Percentiles rank a stretch among this genome's conserved stretches.
phyloP scores from a whole-genome alignment of 805 yeast species.

The Wickerhamomyces pijperi region DNA sequence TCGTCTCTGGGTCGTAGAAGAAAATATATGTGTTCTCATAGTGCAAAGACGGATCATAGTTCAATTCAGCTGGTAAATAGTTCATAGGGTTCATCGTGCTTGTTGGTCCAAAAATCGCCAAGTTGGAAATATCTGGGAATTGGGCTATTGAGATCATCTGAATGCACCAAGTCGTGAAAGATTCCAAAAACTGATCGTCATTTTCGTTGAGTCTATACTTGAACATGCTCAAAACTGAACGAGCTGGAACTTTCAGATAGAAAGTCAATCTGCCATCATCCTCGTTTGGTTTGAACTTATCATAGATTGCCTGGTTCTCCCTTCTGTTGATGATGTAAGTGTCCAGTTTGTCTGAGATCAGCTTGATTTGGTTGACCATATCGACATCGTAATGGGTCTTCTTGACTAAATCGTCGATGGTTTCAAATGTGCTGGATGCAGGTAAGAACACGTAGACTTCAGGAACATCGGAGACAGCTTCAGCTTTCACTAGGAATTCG shows the following conservation, averaged over 20 bases:
- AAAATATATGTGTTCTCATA: conserved; percentile 30
- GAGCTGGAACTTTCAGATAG: background rate
- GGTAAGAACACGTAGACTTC: background rate
- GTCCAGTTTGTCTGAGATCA: background rate
- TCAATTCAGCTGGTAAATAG: background rate
- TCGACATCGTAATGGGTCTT: background rate
- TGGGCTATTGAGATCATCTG: background rate
- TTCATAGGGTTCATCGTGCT: background rate
- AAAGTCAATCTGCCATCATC: background rate
- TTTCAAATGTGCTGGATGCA: background rate
- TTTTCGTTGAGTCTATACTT: background rate
- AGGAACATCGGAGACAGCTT: background rate
- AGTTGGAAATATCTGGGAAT: background rate
- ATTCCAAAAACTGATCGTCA: background rate
- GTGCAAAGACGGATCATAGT: background rate
- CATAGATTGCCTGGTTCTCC: background rate
- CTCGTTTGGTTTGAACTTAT: background rate
- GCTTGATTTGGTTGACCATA: background rate
- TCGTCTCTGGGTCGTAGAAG: conserved; percentile 36
- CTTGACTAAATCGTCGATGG: background rate
- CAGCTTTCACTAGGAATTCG: background rate
- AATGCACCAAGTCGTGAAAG: background rate
- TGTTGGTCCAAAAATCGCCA: background rate
- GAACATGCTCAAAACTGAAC: background rate
- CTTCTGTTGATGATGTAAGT: background rate